Evolutionary conservation across 306 rosid species (phyloP).

Genomic region (Lathyrus sativus): DNA sequence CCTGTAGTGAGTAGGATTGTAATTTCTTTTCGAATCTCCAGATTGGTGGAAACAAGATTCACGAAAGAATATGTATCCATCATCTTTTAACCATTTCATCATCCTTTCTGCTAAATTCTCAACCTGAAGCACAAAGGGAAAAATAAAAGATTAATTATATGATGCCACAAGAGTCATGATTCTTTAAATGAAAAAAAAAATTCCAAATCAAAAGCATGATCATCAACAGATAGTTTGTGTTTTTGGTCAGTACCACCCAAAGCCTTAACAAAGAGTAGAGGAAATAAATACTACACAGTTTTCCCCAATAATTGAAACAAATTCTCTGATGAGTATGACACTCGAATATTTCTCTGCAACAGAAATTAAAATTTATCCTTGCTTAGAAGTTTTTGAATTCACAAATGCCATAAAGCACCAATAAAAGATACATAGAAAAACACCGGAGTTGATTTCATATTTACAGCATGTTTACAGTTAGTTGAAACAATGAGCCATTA

Average conservation of each 20-base stretch:
- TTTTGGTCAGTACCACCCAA: neutral
- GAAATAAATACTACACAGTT: slow-evolving; percentile 19
- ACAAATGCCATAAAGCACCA: neutral
- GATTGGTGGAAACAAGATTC: slow-evolving; percentile 99
- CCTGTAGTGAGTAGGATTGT: slow-evolving; percentile 96
- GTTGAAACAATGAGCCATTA: slow-evolving; percentile 1
- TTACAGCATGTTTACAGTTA: neutral
- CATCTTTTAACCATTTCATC: slow-evolving; percentile 90
- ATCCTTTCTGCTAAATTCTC: slow-evolving; percentile 67
- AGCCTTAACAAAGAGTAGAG: slow-evolving; percentile 7
- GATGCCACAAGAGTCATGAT: slow-evolving; percentile 18
- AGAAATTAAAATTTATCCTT: slow-evolving; percentile 3
- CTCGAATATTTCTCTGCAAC: neutral
- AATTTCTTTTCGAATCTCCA: slow-evolving; percentile 88
- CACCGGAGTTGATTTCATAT: neutral
- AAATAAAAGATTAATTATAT: slow-evolving; percentile 23
- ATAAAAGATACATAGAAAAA: neutral
- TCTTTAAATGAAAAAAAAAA: neutral
- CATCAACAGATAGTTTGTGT: slow-evolving; percentile 2
- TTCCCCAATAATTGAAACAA: slow-evolving; percentile 26
- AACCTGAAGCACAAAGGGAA: slow-evolving; percentile 53
- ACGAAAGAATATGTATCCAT: slow-evolving; percentile 81
- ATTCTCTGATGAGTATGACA: slow-evolving; percentile 1
- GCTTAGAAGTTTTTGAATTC: slow-evolving; percentile 12
- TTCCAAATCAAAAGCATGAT: slow-evolving; percentile 1